Evolutionary conservation across 495 filamentous ascomycete species (phyloP).

Genomic region (Apiosordaria backusii): DNA sequence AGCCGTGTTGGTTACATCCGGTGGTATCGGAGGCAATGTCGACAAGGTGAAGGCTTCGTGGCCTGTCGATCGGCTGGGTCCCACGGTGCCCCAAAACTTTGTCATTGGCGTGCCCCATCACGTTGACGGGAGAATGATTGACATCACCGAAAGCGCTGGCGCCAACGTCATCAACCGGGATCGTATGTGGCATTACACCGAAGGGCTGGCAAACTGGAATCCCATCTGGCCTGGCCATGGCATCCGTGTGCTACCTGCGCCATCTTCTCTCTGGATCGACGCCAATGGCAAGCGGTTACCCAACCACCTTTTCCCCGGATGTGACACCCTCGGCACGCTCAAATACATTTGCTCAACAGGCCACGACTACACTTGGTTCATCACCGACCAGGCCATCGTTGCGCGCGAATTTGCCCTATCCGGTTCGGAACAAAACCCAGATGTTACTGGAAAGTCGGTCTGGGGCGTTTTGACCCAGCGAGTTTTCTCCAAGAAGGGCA

Average conservation of each 20-base stretch:
- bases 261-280: conserved; percentile 53
- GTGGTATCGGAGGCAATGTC: conserved; percentile 50
- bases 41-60: conserved; percentile 49
- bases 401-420: conserved; percentile 52
- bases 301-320: conserved; percentile 46
- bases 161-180: conserved; percentile 50
- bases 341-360: conserved; percentile 52
- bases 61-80: conserved; percentile 46
- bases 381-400: conserved; percentile 49
- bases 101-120: conserved; percentile 51
- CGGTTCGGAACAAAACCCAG: conserved; percentile 53
- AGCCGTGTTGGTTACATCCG: conserved; percentile 44
- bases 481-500: conserved; percentile 45
- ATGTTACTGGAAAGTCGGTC: conserved; percentile 49
- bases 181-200: conserved; percentile 55
- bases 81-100: conserved; percentile 44
- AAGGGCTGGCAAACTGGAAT: conserved; percentile 51
- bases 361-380: conserved; percentile 55
- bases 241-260: conserved; percentile 49
- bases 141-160: conserved; percentile 43
- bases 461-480: conserved; percentile 44
- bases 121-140: conserved; percentile 52
- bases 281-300: conserved; percentile 50
- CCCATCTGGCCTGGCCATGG: conserved; percentile 52
- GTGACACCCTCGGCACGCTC: conserved; percentile 49